Conservation (phyloP, 2,329 filamentous ascomycete species). For the Sporothrix luriei region DNA sequence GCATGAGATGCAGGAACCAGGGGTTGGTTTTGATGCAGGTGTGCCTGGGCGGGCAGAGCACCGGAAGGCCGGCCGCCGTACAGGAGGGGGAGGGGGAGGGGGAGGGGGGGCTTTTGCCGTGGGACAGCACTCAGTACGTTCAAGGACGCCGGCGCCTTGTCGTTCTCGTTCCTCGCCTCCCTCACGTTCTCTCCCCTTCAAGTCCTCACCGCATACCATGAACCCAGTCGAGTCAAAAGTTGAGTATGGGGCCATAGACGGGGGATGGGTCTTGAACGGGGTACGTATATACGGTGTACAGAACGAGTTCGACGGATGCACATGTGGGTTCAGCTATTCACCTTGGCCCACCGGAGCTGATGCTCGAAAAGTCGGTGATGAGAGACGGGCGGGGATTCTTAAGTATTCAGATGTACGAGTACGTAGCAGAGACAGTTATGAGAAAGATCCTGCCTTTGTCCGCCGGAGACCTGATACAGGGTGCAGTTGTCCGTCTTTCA, state of each 20-base stretch:
- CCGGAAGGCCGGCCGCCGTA: slow-evolving; percentile 6
- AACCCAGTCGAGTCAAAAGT: background rate
- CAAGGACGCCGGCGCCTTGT: background rate
- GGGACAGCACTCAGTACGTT: background rate
- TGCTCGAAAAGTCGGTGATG: slow-evolving; percentile 11
- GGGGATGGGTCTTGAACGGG: slow-evolving; percentile 10
- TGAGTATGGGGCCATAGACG: background rate
- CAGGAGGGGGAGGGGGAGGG: too few relatives aligned
- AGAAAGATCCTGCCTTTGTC: background rate
- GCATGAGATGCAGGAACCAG: slow-evolving; percentile 30
- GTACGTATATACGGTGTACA: background rate
- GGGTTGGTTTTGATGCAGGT: slow-evolving; percentile 19
- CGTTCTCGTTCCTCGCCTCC: background rate
- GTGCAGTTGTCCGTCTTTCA: slow-evolving; percentile 1
- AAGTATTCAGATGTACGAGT: background rate
- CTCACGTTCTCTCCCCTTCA: too few relatives aligned
- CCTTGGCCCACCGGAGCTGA: background rate
- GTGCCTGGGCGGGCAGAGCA: slow-evolving; percentile 10
- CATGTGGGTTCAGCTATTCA: too few relatives aligned
- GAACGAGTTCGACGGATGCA: too few relatives aligned
- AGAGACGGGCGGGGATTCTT: background rate
- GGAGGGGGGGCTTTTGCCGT: background rate
- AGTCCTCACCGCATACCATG: slow-evolving; percentile 10
- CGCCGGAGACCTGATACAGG: background rate
- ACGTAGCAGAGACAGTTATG: background rate